Evolutionary conservation across 352 stramenopile genomes (phyloP).

Genomic region (Phytophthora pisi): DNA sequence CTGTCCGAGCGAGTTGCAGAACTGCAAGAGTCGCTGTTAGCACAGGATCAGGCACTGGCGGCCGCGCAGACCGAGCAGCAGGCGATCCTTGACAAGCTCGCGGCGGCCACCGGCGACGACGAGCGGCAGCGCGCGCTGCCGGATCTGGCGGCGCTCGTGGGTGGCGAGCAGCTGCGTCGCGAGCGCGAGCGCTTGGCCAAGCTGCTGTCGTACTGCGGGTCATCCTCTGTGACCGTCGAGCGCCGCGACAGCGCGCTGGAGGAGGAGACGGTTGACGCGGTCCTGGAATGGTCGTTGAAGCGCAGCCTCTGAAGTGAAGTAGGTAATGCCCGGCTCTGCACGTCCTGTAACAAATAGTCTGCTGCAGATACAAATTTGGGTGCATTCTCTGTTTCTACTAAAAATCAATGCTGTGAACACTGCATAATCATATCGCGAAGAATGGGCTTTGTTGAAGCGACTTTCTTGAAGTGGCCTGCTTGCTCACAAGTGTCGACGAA

Average conservation of each 20-base stretch:
- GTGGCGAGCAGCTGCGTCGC: conserved; percentile 41
- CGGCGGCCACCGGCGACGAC: conserved; percentile 24
- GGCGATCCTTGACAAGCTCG: conserved; percentile 42
- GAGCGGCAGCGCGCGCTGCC: conserved; percentile 29
- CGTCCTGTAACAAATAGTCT: too few species aligned
- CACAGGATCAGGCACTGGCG: conserved; percentile 34
- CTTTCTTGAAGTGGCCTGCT: background rate
- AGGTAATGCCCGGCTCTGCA: background rate
- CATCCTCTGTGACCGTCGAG: conserved; percentile 66
- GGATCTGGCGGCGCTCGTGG: conserved; percentile 32
- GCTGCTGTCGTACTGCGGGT: conserved; percentile 64
- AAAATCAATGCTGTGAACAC: too few species aligned
- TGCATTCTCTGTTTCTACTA: too few species aligned
- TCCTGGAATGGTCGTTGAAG: conserved; percentile 9
- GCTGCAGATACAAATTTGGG: too few species aligned
- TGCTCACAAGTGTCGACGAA: background rate
- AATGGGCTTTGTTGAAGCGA: background rate
- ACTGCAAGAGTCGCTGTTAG: conserved; percentile 45
- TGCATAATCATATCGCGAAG: too few species aligned
- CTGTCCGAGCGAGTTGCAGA: conserved; percentile 46
- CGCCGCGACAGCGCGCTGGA: conserved; percentile 31
- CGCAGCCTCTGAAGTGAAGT: background rate
- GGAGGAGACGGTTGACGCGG: conserved; percentile 18
- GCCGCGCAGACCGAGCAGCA: conserved; percentile 44
- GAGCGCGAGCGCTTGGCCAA: conserved; percentile 46